Conservation (phyloP, 495 filamentous ascomycete species). For the Penicillium herquei region DNA sequence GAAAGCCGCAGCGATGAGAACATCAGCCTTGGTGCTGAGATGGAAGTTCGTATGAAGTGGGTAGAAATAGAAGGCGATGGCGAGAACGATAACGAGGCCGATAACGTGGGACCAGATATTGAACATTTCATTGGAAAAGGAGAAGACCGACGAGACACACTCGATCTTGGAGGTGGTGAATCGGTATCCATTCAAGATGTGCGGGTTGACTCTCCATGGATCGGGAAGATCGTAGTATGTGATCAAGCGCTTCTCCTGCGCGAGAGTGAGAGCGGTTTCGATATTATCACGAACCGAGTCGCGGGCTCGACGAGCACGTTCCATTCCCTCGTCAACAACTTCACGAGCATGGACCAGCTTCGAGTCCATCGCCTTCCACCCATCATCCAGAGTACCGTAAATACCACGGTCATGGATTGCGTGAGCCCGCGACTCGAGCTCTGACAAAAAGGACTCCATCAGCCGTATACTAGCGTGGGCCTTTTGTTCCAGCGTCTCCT, state of each 20-base stretch:
- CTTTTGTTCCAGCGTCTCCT: conserved; percentile 87
- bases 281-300: conserved; percentile 76
- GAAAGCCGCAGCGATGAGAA: conserved; percentile 88
- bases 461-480: conserved; percentile 82
- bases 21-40: conserved; percentile 79
- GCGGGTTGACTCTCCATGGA: conserved; percentile 93
- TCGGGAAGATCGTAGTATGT: conserved; percentile 85
- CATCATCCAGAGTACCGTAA: conserved; percentile 63
- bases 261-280: conserved; percentile 73
- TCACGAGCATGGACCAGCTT: conserved; percentile 71
- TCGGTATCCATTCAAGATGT: conserved; percentile 87
- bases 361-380: conserved; percentile 70
- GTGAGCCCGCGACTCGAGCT: conserved; percentile 80
- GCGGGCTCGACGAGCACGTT: conserved; percentile 71
- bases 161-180: conserved; percentile 86
- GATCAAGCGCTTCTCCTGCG: conserved; percentile 79
- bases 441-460: conserved; percentile 76
- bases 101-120: conserved; percentile 98
- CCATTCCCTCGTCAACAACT: conserved; percentile 83
- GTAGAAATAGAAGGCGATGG: conserved; percentile 96
- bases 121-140: conserved; percentile 85
- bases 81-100: conserved; percentile 79
- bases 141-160: conserved; percentile 79
- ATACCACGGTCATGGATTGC: conserved; percentile 62
- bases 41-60: conserved; percentile 82